phyloP scores from a whole-genome alignment of 768 basidiomycete genomes.

The Russula earlei region DNA sequence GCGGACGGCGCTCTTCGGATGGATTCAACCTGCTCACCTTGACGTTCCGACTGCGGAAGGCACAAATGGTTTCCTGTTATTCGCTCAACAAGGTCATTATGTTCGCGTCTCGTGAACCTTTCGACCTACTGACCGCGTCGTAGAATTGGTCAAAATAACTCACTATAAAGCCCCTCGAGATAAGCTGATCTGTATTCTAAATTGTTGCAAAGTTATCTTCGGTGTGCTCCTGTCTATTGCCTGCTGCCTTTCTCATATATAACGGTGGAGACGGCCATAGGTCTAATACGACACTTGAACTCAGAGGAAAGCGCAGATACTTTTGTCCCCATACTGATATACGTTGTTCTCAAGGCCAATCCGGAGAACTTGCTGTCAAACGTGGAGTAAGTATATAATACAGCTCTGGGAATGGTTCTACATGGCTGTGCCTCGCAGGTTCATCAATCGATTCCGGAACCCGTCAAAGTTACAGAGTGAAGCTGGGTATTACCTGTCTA shows the following conservation, averaged over 20 bases:
- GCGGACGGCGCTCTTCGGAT: constrained; percentile 82
- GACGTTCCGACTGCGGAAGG: constrained; percentile 78
- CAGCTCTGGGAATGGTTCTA: not conserved
- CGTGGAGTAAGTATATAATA: constrained; percentile 58
- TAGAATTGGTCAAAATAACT: constrained; percentile 92
- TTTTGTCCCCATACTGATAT: constrained; percentile 92
- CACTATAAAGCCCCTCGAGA: constrained; percentile 98
- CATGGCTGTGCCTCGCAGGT: constrained; percentile 37
- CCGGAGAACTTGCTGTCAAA: constrained; percentile 91
- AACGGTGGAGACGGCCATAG: constrained; percentile 31
- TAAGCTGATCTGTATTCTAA: constrained; percentile 94
- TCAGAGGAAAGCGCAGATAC: constrained; percentile 87
- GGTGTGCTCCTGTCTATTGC: constrained; percentile 43
- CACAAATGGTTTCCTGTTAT: constrained; percentile 74
- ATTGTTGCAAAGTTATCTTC: constrained; percentile 98
- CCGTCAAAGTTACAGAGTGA: constrained; percentile 87
- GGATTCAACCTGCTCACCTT: constrained; percentile 83
- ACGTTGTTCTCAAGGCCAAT: constrained; percentile 88
- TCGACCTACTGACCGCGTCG: not conserved
- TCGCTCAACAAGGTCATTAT: constrained; percentile 73
- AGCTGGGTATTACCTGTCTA: constrained; percentile 94
- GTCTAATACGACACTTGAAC: constrained; percentile 78
- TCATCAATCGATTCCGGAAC: constrained; percentile 91
- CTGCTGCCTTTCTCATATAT: constrained; percentile 1
- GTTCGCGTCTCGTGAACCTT: no score